Percentiles rank a stretch among this genome's conserved stretches.
Evolutionary conservation across 257 asterid species (phyloP).

Genomic region (Nicotiana knightiana): DNA sequence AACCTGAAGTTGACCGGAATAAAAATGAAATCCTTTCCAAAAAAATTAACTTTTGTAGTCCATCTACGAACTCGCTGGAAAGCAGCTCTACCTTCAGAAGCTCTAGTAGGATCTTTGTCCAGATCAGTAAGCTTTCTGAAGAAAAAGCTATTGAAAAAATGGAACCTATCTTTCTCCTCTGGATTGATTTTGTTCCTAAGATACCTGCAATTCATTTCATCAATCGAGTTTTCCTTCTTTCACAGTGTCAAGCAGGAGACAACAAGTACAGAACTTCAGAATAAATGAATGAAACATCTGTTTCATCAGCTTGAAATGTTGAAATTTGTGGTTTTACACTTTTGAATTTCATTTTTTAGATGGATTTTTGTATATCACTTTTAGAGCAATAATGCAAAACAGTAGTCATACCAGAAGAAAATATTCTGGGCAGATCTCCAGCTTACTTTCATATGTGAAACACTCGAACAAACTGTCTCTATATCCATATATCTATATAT

Average conservation of each 20-base stretch:
- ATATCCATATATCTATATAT: background rate
- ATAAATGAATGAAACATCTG: background rate
- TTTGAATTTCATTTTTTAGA: background rate
- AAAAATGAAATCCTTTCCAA: conserved; percentile 71
- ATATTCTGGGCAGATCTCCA: background rate
- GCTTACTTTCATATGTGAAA: background rate
- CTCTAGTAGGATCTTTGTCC: conserved; percentile 37
- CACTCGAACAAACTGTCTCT: background rate
- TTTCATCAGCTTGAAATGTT: background rate
- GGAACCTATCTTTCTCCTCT: conserved; percentile 56
- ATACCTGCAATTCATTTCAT: conserved; percentile 44
- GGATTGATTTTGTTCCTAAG: conserved; percentile 39
- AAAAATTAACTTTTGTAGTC: conserved; percentile 73
- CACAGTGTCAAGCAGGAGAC: background rate
- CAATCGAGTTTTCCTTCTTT: conserved; percentile 2
- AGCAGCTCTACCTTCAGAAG: conserved; percentile 48
- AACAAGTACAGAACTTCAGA: background rate
- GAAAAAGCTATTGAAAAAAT: conserved; percentile 91
- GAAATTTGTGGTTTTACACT: background rate
- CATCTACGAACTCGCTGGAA: conserved; percentile 76
- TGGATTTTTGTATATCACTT: background rate
- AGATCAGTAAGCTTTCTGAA: conserved; percentile 68
- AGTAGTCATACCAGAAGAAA: background rate
- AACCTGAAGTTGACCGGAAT: conserved; percentile 92
- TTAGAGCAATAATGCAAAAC: background rate